Evolutionary conservation across 1,284 basidiomycete genomes (phyloP), one percentile per base, ranked within the genome.

Genomic region (Ustilago xerochloae): DNA sequence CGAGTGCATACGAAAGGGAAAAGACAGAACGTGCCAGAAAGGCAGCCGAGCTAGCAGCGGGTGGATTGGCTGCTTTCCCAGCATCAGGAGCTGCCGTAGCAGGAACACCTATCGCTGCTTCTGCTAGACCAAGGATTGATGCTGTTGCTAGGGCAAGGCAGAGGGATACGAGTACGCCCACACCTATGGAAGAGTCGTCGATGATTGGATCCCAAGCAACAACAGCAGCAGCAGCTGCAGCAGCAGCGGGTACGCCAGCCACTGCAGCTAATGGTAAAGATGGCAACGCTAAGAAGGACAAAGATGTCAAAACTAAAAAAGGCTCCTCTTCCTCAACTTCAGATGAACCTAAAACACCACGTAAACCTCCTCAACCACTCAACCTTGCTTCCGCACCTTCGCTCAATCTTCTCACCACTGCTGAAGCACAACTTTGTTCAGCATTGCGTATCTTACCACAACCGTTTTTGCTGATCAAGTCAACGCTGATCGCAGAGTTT

Each of bases 401-500:
- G 15, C 77, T 84, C 30, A 62, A 80, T 54, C 69, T 83, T 51
- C 79, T 83, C 24, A 78, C 80, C 22, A 53, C 65, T 16, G 67
- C 67, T 30, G 82, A 84, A 58, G 73, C 74, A 53, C 72, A 77
- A 47, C 69, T 82, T 38, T 83, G 81, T 53, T 81, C 81, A 15
- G 62, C 66, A 20, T 62, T 80, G 43, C 77, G 82, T 16, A 81
- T 84, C 62, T 56, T 78, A n/a, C 82, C 82, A 6, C 72, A 77
- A 50, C 75, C 81, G 1, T 84, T 78, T 57, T 63, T 84, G 59
- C 45, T 82, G 50, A 79, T 84, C 66, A 84, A 84, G 56, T 69
- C 78, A 69, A 76, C 73, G 50, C 75, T 84, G 26, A 70, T 84
- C 24, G 62, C 77, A 29, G 77, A 75, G 32, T 73, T 76, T 46